These are phyloP conservation scores for Pachyrhizus erosus DNA, from an alignment of 306 rosid genomes.

Conservation along the genomic window DNA sequence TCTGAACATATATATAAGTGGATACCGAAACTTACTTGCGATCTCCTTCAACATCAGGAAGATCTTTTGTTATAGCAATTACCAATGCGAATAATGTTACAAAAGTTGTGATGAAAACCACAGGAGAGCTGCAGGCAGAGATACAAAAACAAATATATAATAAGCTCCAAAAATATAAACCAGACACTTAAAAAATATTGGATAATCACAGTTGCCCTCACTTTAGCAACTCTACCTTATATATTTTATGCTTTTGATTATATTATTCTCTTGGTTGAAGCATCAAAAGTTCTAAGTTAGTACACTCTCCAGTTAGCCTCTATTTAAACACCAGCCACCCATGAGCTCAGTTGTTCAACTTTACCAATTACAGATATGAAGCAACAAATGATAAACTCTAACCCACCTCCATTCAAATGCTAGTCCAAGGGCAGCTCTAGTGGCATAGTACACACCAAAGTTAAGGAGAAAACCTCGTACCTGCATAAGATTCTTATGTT, in stretches of 20 bases:
- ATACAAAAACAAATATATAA: constrained; percentile 35
- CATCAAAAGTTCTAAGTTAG: constrained; percentile 3
- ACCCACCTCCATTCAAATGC: constrained; percentile 94
- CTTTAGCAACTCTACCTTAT: constrained; percentile 17
- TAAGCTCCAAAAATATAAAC: constrained; percentile 18
- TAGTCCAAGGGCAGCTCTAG: constrained; percentile 96
- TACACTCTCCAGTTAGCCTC: constrained; percentile 10
- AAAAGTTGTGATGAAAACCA: constrained; percentile 86
- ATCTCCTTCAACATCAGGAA: constrained; percentile 97
- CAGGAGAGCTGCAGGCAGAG: constrained; percentile 81
- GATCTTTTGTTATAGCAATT: constrained; percentile 97
- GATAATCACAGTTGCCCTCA: neutral
- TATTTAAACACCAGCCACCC: constrained; percentile 23
- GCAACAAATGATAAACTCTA: constrained; percentile 31
- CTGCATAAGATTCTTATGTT: constrained; percentile 58
- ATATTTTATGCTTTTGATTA: constrained; percentile 17
- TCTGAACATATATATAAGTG: neutral
- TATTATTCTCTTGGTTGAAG: constrained; percentile 21
- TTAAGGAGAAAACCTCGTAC: constrained; percentile 96
- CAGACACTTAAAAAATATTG: neutral
- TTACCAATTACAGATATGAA: constrained; percentile 31
- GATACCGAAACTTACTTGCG: constrained; percentile 66
- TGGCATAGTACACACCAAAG: constrained; percentile 94
- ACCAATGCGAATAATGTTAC: constrained; percentile 95
- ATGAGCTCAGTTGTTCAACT: neutral